These are phyloP conservation scores for Populus hybrid DNA, from an alignment of 441 rosid genomes.

Conservation along the genomic window DNA sequence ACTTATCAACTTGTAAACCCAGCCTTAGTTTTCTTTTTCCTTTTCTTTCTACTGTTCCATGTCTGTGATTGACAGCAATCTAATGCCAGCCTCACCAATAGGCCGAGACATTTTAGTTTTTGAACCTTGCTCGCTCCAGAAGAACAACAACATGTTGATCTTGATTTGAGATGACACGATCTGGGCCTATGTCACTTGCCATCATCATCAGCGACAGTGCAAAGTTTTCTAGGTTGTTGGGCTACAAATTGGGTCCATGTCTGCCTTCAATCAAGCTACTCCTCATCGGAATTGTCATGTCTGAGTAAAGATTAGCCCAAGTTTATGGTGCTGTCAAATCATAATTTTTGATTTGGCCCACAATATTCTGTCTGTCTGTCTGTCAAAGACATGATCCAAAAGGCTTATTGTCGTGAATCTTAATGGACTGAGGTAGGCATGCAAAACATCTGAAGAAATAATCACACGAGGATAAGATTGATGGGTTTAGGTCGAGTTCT, in stretches of 20 bases:
- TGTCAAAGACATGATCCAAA: not conserved
- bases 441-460: not conserved
- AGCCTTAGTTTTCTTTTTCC: not conserved
- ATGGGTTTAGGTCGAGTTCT: not conserved
- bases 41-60: not conserved
- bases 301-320: not conserved
- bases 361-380: not conserved
- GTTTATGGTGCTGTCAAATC: not conserved
- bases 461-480: not conserved
- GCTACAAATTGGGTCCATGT: constrained; percentile 1
- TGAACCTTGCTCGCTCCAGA: not conserved
- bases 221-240: not conserved
- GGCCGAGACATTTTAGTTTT: constrained; percentile 2
- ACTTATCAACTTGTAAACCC: not conserved
- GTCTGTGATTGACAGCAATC: not conserved
- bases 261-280: not conserved
- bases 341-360: not conserved
- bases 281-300: not conserved
- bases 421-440: not conserved
- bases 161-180: not conserved
- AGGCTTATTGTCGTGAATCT: not conserved
- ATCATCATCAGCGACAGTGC: not conserved
- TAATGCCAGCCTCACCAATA: not conserved
- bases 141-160: not conserved
- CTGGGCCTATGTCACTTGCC: not conserved